Evolutionary conservation across 2,329 filamentous ascomycete species (phyloP), one percentile per base, ranked within the genome.

Genomic region (Colletotrichum destructivum): DNA sequence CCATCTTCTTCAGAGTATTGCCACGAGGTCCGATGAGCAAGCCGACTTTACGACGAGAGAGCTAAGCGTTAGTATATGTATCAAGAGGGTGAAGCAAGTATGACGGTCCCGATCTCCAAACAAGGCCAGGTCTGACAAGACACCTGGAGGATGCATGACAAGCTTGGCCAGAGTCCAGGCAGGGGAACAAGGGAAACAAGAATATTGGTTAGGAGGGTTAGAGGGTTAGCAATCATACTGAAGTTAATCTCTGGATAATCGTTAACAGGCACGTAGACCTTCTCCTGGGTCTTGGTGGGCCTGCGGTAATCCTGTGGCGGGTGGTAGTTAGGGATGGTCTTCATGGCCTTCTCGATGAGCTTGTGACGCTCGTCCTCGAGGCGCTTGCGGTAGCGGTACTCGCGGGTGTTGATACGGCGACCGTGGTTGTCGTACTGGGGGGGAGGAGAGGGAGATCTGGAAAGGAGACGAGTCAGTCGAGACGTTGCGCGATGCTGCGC

Each of bases 201-300:
- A 79, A 81, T 77, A 85, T 82, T 86, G 84, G 86, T 93, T 92
- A 93, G 91, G 89, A 88, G 84, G 87, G 91, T 93, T 92, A 92
- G 91, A 95, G 94, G 95, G 94, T 98, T 98, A 98, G 95, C 92
- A 95, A 96, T 96, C 96, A 96, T 98, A 99, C 96, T 99, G 94
- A 99, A 99, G 93, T 99, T 99, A 92, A 99, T 98, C 86, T 99
- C 96, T 89, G 96, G 96, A 84, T 99, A 99, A 86, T 99, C 96
- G 91, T 99, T 99, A 88, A 99, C 96, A 83, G 96, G 96, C 84
- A 99, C 96, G 84, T 99, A 99, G 93, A 99, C 97, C 89, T 99
- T 99, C 89, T 99, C 96, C 86, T 99, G 96, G 82, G 96, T 99
- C 93, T 99, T 99, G 83, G 96, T 98, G 74, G 96, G 96, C 79